A percentile compares a stretch with the other conserved stretches of the same genome.
Conservation (phyloP, 2,329 filamentous ascomycete genomes). For the Alternaria triticina region DNA sequence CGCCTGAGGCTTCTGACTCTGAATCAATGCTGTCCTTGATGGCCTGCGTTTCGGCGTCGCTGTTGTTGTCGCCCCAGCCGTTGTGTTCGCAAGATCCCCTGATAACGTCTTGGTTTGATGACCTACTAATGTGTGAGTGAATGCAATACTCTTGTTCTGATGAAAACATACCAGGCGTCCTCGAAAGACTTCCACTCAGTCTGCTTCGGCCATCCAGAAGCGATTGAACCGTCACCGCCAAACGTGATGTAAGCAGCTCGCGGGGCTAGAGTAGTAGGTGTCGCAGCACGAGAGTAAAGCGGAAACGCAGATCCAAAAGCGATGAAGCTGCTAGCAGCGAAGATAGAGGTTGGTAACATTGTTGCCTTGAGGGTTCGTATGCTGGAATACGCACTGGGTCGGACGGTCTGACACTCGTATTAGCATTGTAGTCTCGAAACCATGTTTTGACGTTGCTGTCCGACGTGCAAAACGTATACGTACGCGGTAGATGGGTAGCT, state of each 20-base stretch:
- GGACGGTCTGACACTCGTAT: background rate
- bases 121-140: constrained; percentile 26
- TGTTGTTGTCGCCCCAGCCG: constrained; percentile 47
- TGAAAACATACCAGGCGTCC: constrained; percentile 32
- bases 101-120: constrained; percentile 45
- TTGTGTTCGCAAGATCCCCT: constrained; percentile 45
- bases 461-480: background rate
- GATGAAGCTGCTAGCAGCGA: constrained; percentile 38
- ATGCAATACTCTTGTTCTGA: background rate
- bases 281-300: constrained; percentile 12
- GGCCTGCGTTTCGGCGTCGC: constrained; percentile 45
- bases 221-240: constrained; percentile 45
- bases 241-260: constrained; percentile 33
- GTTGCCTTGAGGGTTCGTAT: background rate
- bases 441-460: background rate
- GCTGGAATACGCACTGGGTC: background rate
- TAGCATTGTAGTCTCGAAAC: background rate
- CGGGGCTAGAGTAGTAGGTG: constrained; percentile 19
- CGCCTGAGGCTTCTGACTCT: constrained; percentile 35
- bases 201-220: constrained; percentile 47
- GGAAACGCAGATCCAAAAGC: constrained; percentile 33
- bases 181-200: constrained; percentile 47
- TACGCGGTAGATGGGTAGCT: background rate
- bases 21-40: constrained; percentile 48
- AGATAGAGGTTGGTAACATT: background rate